These are phyloP conservation scores for Fusarium nisikadoi DNA, from an alignment of 2,329 filamentous ascomycete genomes.

Conservation along the genomic window DNA sequence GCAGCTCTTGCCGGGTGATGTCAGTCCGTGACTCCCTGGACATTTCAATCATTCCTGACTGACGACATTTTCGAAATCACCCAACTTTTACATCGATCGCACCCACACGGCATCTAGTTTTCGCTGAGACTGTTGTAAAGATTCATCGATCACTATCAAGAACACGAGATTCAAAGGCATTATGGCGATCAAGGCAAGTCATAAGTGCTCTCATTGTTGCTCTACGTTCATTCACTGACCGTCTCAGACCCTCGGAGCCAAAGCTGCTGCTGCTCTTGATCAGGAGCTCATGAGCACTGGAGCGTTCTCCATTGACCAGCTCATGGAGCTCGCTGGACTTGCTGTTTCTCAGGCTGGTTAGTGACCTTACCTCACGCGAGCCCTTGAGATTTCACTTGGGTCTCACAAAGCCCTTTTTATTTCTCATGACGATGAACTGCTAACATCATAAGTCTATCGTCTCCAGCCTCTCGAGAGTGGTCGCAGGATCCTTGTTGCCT, in stretches of 20 bases:
- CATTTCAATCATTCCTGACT: slow-evolving; percentile 21
- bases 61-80: slow-evolving; percentile 24
- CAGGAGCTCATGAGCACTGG: slow-evolving; percentile 90
- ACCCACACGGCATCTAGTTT: neutral
- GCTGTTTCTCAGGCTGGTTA: slow-evolving; percentile 90
- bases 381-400: neutral
- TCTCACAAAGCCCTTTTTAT: neutral
- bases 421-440: neutral
- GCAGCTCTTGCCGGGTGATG: slow-evolving; percentile 25
- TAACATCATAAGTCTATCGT: slow-evolving; percentile 73
- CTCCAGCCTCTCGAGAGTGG: slow-evolving; percentile 81
- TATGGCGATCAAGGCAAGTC: slow-evolving; percentile 50
- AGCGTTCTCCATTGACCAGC: slow-evolving; percentile 92
- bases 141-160: neutral
- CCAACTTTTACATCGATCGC: slow-evolving; percentile 15
- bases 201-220: neutral
- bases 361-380: slow-evolving; percentile 27
- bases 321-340: slow-evolving; percentile 96
- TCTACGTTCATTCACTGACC: slow-evolving; percentile 20
- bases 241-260: slow-evolving; percentile 81
- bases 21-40: slow-evolving; percentile 24
- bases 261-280: slow-evolving; percentile 89
- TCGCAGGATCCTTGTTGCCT: slow-evolving; percentile 83
- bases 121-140: neutral
- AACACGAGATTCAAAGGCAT: slow-evolving; percentile 33